Evolutionary conservation across 192 early-diverging fungal species (phyloP).

Genomic region (Entomortierella beljakovae): DNA sequence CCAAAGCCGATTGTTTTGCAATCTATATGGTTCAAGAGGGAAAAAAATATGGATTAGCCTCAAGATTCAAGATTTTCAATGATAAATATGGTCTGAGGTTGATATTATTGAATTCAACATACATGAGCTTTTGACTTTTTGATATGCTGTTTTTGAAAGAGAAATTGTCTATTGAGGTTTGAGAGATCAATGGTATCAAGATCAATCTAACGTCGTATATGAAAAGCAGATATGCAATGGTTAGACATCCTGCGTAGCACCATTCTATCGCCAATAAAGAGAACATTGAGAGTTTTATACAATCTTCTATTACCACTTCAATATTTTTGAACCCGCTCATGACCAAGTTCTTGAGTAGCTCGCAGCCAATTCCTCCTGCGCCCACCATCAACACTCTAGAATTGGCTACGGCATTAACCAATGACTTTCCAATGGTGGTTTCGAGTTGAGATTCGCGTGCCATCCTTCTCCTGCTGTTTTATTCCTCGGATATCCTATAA

Average conservation of each 20-base stretch:
- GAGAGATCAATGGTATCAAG: slow-evolving; percentile 98
- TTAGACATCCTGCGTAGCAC: not conserved
- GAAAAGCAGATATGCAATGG: not conserved
- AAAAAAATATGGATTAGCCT: too few relatives aligned
- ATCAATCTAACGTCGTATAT: slow-evolving; percentile 74
- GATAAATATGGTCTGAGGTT: too few relatives aligned
- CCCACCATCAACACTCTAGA: slow-evolving; percentile 75
- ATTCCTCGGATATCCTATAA: not conserved
- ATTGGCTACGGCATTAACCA: slow-evolving; percentile 16
- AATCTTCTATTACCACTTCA: slow-evolving; percentile 63
- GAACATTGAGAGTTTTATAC: too few relatives aligned
- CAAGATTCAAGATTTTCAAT: too few relatives aligned
- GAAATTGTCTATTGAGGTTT: slow-evolving; percentile 99
- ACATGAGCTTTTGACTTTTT: slow-evolving; percentile 92
- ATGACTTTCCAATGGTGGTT: slow-evolving; percentile 39
- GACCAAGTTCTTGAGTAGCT: slow-evolving; percentile 95
- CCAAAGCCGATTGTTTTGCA: slow-evolving; percentile 83
- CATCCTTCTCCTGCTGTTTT: slow-evolving; percentile 8
- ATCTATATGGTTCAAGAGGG: too few relatives aligned
- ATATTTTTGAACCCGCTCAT: slow-evolving; percentile 88
- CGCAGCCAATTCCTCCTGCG: slow-evolving; percentile 98
- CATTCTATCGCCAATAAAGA: too few relatives aligned
- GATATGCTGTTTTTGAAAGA: slow-evolving; percentile 96
- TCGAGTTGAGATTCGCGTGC: slow-evolving; percentile 41
- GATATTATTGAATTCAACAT: slow-evolving; percentile 15